Percentiles rank a stretch among this genome's conserved stretches.
These are phyloP conservation scores for Mortierella polycephala DNA, from an alignment of 371 early-diverging fungal species.

Conservation along the genomic window DNA sequence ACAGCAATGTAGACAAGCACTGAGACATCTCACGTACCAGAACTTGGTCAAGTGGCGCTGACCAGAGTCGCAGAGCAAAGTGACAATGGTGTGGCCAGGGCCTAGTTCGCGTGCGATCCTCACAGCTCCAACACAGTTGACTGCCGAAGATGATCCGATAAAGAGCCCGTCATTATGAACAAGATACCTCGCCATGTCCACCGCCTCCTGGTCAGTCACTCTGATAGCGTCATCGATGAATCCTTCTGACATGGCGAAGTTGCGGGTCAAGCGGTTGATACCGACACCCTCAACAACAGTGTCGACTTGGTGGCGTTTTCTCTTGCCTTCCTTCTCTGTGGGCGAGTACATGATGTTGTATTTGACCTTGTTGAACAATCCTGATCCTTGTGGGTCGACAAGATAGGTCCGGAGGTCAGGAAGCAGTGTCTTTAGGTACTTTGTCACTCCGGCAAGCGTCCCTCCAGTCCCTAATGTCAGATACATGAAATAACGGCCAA, in stretches of 20 bases:
- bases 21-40: constrained; percentile 62
- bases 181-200: constrained; percentile 90
- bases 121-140: constrained; percentile 92
- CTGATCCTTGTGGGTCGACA: constrained; percentile 95
- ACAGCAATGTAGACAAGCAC: not conserved
- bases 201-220: constrained; percentile 91
- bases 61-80: constrained; percentile 85
- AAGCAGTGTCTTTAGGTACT: constrained; percentile 78
- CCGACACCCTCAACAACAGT: constrained; percentile 97
- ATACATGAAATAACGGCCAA: not conserved
- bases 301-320: constrained; percentile 95
- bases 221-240: constrained; percentile 88
- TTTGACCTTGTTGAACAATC: constrained; percentile 91
- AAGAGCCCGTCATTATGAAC: constrained; percentile 90
- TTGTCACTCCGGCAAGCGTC: constrained; percentile 89
- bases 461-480: constrained; percentile 85
- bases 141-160: constrained; percentile 91
- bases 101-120: constrained; percentile 76
- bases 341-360: constrained; percentile 90
- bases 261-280: constrained; percentile 92
- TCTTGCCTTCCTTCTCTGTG: constrained; percentile 89
- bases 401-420: constrained; percentile 76
- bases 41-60: constrained; percentile 88
- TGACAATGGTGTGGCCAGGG: constrained; percentile 86
- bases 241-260: constrained; percentile 74